Evolutionary conservation across 75 land plant species (phyloP), one percentile per base, ranked within the genome.

Genomic region (Picea sitchensis): DNA sequence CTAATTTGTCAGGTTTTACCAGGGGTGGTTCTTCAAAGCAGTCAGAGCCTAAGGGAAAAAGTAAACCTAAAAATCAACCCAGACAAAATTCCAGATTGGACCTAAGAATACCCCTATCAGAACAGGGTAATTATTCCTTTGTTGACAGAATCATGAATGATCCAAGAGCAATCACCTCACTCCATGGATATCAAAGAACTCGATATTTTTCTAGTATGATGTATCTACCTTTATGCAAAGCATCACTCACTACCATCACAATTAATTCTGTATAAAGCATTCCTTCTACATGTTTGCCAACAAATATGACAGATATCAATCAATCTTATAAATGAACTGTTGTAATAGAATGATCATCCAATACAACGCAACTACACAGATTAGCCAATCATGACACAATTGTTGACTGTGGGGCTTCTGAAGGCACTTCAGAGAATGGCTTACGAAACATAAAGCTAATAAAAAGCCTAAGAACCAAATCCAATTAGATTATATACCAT

Each of bases 401-500:
- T 7, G 73, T 17, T 71, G 47, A 44, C n/a, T 11, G 36, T 13
- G 17, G 36, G 32, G 3, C 67, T 31, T 32, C 34, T 34, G 13
- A 32, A 0, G 17, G 14, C 54, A 71, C 44, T 71, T 71, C 23
- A 44, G n/a, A 60, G 0, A 17, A 60, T 14, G 61, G n/a, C n/a
- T 60, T 60, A 17, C 15, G 9, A 36, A 71, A 34, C 18, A 65
- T 12, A 32, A 65, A 65, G 21, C 14, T 18, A 41, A 71, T 38
- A 71, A 41, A 41, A 71, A 8, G 2, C 7, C 20, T 71, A n/a
- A 20, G 3, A 71, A 21, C 38, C 3, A 71, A 41, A 21, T 7
- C 13, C 4, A 71, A 41, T 41, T 38, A 71, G 51, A 71, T 44
- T 34, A 71, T 47, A 32, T 80, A 96, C 98, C 96, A 76, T 60